Evolutionary conservation across 2,329 filamentous ascomycete species (phyloP).

Genomic region (Talaromyces funiculosus): DNA sequence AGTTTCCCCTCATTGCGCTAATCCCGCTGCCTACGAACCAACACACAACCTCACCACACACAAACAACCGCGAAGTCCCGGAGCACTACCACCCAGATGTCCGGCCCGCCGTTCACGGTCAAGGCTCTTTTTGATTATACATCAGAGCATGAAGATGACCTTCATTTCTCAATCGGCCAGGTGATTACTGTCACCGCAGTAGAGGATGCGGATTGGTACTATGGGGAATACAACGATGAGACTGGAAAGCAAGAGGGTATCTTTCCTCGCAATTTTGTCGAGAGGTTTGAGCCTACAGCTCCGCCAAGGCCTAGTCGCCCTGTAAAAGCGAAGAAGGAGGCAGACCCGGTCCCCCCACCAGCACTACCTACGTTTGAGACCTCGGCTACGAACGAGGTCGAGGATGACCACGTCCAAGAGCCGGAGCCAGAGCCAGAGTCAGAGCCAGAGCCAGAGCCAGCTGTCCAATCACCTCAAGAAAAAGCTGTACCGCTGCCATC

Average conservation of each 20-base stretch:
- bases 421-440: conserved; percentile 35
- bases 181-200: conserved; percentile 89
- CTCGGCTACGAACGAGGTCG: conserved; percentile 25
- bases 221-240: conserved; percentile 76
- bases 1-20: conserved; percentile 13
- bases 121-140: conserved; percentile 93
- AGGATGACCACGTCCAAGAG: too few relatives aligned
- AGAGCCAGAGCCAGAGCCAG: conserved; percentile 14
- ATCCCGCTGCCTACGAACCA: conserved; percentile 12
- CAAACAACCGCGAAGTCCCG: conserved; percentile 16
- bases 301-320: conserved; percentile 77
- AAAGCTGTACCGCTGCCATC: conserved; percentile 15
- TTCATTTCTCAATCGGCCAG: conserved; percentile 77
- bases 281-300: conserved; percentile 86
- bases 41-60: neutral
- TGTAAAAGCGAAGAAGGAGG: conserved; percentile 61
- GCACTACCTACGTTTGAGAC: conserved; percentile 30
- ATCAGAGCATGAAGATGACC: conserved; percentile 90
- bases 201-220: conserved; percentile 92
- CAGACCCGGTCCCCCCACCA: conserved; percentile 32
- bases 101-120: conserved; percentile 75
- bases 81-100: conserved; percentile 51
- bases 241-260: conserved; percentile 77
- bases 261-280: conserved; percentile 95
- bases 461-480: conserved; percentile 19